Base-by-base conservation (phyloP, 345 rosid genomes). In the Citrus mangshanensis region DNA sequence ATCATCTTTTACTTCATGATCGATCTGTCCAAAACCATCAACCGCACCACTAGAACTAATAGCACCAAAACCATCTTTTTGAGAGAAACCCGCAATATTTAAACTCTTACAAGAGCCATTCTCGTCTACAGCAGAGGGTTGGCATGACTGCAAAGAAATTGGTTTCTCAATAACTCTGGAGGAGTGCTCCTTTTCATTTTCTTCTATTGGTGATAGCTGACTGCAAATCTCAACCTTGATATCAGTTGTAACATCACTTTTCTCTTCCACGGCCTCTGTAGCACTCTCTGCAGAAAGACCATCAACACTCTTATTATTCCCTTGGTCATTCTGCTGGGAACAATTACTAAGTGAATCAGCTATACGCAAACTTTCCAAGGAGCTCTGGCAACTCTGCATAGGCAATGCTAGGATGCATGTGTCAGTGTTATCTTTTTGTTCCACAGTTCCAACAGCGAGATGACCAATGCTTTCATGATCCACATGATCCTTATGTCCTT, bases 1-100 rank as follows among this genome's bases (percentile, higher is more conserved):
- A 60, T 74, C 71, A 82, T 82, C 79, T 82, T 88, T 82, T 66
- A 78, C 87, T 80, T 85, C 90, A 81, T 60, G 69, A 79, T 79
- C 75, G 19, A 75, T 75, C 65, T 68, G 76, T 68, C 76, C 72
- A 58, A 69, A 68, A 67, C 84, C 79, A 55, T 87, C 85, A 76
- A 62, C 84, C 51, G 81, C 75, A 68, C 70, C 68, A 73, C 77
- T 79, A 80, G 85, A 83, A 82, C 77, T 78, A 69, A 78, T 51
- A 37, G 77, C 67, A 75, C 70, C 76, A 58, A 25, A 58, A 59
- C n/a, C 80, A 79, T 74, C 84, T 75, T 82, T 81, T 19, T 70
- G 76, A 70, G 74, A 77, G 38, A 37, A 56, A 84, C 80, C 81
- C 30, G 77, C 73, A 37, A n/a, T 76, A 72, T 79, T 75, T 74